Conservation (phyloP, 2,329 filamentous ascomycete genomes). For the Apiospora aurea region DNA sequence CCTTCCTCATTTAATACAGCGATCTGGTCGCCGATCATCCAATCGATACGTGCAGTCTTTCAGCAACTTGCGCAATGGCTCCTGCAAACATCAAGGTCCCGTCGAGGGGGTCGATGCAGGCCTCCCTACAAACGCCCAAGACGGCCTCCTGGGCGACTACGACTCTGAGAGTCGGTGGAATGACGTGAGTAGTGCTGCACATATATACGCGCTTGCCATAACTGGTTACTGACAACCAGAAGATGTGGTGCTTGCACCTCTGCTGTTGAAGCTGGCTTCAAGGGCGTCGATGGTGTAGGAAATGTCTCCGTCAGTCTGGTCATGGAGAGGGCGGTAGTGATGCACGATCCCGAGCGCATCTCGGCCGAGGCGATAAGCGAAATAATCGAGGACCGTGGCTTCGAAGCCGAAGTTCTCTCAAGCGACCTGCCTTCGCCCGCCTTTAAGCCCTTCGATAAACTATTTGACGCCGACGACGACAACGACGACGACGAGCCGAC, state of each 20-base stretch:
- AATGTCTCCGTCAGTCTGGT: constrained; percentile 91
- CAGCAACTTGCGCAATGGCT: constrained; percentile 50
- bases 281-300: constrained; percentile 79
- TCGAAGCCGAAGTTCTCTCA: constrained; percentile 88
- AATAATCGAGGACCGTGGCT: constrained; percentile 89
- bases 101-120: constrained; percentile 42
- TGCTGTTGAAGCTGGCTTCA: constrained; percentile 92
- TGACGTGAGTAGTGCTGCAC: constrained; percentile 63
- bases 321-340: constrained; percentile 93
- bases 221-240: constrained; percentile 38
- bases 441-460: constrained; percentile 47
- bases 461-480: constrained; percentile 46
- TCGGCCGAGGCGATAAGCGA: constrained; percentile 79
- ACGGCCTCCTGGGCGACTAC: constrained; percentile 83
- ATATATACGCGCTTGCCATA: constrained; percentile 9
- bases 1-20: not conserved
- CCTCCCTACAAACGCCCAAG: constrained; percentile 43
- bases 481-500: constrained; percentile 47
- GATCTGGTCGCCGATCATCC: not conserved
- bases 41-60: not conserved
- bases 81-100: constrained; percentile 58
- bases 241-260: constrained; percentile 93
- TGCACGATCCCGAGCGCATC: constrained; percentile 81
- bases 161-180: constrained; percentile 88
- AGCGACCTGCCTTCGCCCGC: constrained; percentile 73